Percentiles rank a stretch among this genome's conserved stretches.
phyloP scores from a whole-genome alignment of 306 rosid genomes.

The Quercus glauca region DNA sequence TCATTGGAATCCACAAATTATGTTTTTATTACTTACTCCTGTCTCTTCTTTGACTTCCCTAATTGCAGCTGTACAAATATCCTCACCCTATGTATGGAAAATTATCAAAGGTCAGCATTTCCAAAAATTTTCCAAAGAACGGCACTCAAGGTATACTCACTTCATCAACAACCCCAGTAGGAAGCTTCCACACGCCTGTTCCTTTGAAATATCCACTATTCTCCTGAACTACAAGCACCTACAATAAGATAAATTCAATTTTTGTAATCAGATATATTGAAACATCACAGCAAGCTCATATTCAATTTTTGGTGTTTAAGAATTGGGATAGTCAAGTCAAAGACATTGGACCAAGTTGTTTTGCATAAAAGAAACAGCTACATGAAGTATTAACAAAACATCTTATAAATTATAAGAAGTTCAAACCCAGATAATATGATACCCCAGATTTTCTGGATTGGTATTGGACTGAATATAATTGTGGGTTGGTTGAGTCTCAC shows the following conservation, averaged over 20 bases:
- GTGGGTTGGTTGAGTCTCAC: too few relatives aligned
- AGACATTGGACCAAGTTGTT: background rate
- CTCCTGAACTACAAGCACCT: conserved; percentile 90
- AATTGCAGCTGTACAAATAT: conserved; percentile 65
- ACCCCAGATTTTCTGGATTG: too few relatives aligned
- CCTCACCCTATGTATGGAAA: conserved; percentile 61
- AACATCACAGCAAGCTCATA: background rate
- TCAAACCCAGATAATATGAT: too few relatives aligned
- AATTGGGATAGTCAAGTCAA: background rate
- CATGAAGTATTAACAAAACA: too few relatives aligned
- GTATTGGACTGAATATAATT: too few relatives aligned
- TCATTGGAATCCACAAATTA: conserved; percentile 7
- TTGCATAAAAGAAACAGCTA: too few relatives aligned
- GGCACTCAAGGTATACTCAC: conserved; percentile 57
- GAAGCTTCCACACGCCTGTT: conserved; percentile 79
- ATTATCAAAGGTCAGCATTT: conserved; percentile 10
- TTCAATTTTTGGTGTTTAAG: background rate
- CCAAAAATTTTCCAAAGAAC: conserved; percentile 61
- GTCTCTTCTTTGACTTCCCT: conserved; percentile 96
- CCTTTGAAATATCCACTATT: conserved; percentile 56
- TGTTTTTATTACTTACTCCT: conserved; percentile 88
- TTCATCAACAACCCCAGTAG: conserved; percentile 74
- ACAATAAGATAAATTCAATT: conserved; percentile 5
- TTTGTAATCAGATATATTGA: conserved; percentile 8
- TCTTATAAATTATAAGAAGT: too few relatives aligned